phyloP scores from a whole-genome alignment of 202 grass and related monocot genomes.

The Alloteropsis angusta region DNA sequence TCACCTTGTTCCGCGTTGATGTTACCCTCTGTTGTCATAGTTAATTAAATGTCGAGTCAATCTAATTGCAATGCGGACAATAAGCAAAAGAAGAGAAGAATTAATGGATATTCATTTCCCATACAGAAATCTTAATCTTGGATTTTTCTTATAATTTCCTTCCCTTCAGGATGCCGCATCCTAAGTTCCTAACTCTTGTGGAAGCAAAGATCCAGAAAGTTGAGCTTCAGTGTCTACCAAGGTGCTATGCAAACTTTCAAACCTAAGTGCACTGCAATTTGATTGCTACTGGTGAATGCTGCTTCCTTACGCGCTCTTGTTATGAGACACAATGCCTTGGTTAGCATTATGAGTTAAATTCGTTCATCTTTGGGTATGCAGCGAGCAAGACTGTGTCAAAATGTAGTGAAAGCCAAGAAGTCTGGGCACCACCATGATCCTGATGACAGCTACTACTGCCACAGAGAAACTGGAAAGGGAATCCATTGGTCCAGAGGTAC shows the following conservation, averaged over 20 bases:
- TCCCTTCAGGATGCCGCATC: neutral
- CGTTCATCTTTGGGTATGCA: neutral
- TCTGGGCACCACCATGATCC: neutral
- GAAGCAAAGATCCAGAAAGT: neutral
- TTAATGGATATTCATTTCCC: neutral
- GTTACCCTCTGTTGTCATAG: conserved; percentile 65
- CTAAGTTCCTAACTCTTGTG: neutral
- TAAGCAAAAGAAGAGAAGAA: neutral
- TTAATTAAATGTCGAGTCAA: neutral
- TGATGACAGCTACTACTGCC: neutral
- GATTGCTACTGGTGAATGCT: neutral
- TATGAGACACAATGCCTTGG: neutral
- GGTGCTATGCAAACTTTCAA: neutral
- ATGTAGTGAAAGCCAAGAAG: neutral
- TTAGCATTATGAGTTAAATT: neutral
- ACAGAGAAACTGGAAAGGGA: neutral
- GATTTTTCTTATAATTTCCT: neutral
- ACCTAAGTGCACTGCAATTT: neutral
- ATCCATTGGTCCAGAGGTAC: neutral
- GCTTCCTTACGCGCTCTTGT: neutral
- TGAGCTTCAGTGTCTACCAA: neutral
- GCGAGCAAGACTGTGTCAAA: neutral
- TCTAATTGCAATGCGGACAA: neutral
- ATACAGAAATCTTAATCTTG: neutral
- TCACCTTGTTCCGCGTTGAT: conserved; percentile 73